Conservation (phyloP, 352 stramenopile genomes). For the Globisporangium middletonii region DNA sequence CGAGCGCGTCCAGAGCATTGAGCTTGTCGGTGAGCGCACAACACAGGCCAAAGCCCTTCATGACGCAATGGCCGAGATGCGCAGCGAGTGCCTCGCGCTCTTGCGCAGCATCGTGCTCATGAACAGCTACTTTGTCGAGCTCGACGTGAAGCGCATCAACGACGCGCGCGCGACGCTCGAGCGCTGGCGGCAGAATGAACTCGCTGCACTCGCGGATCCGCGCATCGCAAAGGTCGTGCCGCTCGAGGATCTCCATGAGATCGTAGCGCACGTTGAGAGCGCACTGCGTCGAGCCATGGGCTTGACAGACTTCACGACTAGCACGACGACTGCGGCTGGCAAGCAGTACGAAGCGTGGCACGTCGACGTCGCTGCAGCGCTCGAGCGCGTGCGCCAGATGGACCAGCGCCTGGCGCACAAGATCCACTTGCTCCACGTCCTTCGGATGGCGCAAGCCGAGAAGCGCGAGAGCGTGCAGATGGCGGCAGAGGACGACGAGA, state of each 20-base stretch:
- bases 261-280: slow-evolving; percentile 24
- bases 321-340: slow-evolving; percentile 18
- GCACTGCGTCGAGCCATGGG: slow-evolving; percentile 36
- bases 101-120: slow-evolving; percentile 40
- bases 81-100: slow-evolving; percentile 38
- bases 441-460: slow-evolving; percentile 20
- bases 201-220: slow-evolving; percentile 30
- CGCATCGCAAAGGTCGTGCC: slow-evolving; percentile 35
- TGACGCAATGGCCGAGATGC: slow-evolving; percentile 30
- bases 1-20: slow-evolving; percentile 22
- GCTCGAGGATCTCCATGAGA: slow-evolving; percentile 27
- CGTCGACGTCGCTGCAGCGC: slow-evolving; percentile 18
- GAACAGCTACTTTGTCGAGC: slow-evolving; percentile 52
- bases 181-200: slow-evolving; percentile 28
- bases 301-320: slow-evolving; percentile 37
- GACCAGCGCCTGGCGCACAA: slow-evolving; percentile 29
- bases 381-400: slow-evolving; percentile 27
- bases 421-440: slow-evolving; percentile 25
- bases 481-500: slow-evolving; percentile 31
- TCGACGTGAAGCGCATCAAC: slow-evolving; percentile 50
- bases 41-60: slow-evolving; percentile 28
- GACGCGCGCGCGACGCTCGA: slow-evolving; percentile 18
- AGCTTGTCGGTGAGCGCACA: slow-evolving; percentile 23
- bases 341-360: slow-evolving; percentile 60
- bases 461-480: slow-evolving; percentile 31